These are phyloP conservation scores for Balansia obtecta DNA, from an alignment of 2,329 filamentous ascomycete genomes.

Conservation along the genomic window DNA sequence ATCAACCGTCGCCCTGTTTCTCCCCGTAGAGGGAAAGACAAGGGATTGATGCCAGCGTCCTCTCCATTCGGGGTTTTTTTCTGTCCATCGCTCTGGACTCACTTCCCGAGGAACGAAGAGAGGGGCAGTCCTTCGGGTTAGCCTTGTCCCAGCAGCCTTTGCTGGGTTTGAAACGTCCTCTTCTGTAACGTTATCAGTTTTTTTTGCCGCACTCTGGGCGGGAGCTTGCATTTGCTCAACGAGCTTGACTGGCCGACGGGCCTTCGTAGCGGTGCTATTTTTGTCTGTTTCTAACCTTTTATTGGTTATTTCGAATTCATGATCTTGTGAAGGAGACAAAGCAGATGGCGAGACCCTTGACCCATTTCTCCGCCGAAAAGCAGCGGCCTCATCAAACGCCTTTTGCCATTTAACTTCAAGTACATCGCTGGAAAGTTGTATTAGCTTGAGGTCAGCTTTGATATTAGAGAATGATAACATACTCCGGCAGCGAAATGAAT, in stretches of 20 bases:
- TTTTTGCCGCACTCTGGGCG: neutral
- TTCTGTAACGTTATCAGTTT: neutral
- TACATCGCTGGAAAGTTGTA: neutral
- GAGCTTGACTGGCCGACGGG: neutral
- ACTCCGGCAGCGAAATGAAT: neutral
- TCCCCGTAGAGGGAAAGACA: conserved; percentile 45
- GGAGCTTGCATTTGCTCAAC: conserved; percentile 3
- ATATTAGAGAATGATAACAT: neutral
- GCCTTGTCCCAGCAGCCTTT: conserved; percentile 11
- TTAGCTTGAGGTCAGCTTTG: neutral
- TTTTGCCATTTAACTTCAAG: conserved; percentile 1
- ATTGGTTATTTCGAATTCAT: neutral
- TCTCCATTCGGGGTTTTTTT: conserved; percentile 36
- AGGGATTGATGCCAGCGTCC: conserved; percentile 45
- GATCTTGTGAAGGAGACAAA: neutral
- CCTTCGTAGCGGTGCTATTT: no score
- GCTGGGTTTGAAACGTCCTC: neutral
- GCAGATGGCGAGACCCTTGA: neutral
- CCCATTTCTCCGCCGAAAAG: neutral
- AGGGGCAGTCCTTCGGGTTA: conserved; percentile 13
- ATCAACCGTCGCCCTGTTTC: conserved; percentile 52
- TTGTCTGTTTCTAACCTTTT: neutral
- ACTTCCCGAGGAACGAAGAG: conserved; percentile 4
- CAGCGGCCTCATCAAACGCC: neutral
- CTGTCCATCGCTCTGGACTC: conserved; percentile 33